Percentiles rank a stretch among this genome's conserved stretches.
Conservation (phyloP, 2,329 filamentous ascomycete species). For the Penicillium expansum region DNA sequence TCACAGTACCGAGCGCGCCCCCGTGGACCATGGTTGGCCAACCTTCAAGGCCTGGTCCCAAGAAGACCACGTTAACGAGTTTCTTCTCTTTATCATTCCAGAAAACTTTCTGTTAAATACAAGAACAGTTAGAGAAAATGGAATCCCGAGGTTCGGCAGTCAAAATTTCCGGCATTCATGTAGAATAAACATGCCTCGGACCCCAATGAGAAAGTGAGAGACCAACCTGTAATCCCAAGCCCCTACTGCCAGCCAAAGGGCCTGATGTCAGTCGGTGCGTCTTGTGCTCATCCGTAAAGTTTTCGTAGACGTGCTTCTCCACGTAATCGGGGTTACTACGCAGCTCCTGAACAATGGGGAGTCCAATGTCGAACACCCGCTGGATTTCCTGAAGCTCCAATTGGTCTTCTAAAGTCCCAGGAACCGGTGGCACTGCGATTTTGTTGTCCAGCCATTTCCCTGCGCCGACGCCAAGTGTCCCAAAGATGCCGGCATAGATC, state of each 20-base stretch:
- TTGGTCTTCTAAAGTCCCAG: slow-evolving; percentile 37
- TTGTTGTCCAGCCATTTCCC: slow-evolving; percentile 27
- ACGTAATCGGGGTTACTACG: slow-evolving; percentile 40
- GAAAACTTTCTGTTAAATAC: slow-evolving; percentile 58
- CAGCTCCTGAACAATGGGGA: slow-evolving; percentile 40
- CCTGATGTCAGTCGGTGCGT: slow-evolving; percentile 39
- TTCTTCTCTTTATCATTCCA: slow-evolving; percentile 59
- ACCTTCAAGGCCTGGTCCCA: slow-evolving; percentile 63
- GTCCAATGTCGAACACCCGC: slow-evolving; percentile 30
- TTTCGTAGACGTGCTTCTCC: slow-evolving; percentile 40
- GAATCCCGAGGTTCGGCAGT: slow-evolving; percentile 20
- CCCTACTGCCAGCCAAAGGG: slow-evolving; percentile 40
- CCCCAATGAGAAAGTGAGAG: slow-evolving; percentile 6
- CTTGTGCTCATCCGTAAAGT: slow-evolving; percentile 37
- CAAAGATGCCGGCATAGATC: slow-evolving; percentile 37
- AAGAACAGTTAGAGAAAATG: slow-evolving; percentile 17
- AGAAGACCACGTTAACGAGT: slow-evolving; percentile 62
- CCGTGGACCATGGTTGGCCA: slow-evolving; percentile 74
- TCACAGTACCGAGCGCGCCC: slow-evolving; percentile 64
- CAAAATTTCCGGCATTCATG: slow-evolving; percentile 13
- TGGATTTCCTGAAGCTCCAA: slow-evolving; percentile 30
- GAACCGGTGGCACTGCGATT: slow-evolving; percentile 26
- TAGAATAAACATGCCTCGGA: slow-evolving; percentile 2
- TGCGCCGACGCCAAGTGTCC: slow-evolving; percentile 28
- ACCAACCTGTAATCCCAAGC: slow-evolving; percentile 42